Base-by-base conservation (phyloP, 2,329 filamentous ascomycete genomes). In the Colletotrichum scovillei region DNA sequence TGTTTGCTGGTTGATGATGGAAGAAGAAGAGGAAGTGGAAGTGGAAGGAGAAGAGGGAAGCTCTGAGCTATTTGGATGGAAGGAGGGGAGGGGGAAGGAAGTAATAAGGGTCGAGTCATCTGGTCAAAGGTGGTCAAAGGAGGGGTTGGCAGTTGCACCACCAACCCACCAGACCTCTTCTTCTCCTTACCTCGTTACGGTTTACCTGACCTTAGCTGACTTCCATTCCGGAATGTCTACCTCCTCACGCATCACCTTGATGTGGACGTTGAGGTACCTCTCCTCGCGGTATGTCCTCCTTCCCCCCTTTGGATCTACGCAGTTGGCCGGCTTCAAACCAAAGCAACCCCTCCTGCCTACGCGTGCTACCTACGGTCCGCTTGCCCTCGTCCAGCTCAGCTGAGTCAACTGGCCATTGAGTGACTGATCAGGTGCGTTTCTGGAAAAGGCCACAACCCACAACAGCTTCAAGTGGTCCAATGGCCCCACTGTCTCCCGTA, bases 41-140 rank as follows among this genome's bases (percentile, higher is more conserved):
- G 46, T 24, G 53, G 55, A 22, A 70, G 53, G 46, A 64, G 42
- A 22, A 56, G 70, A 38, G 55, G 60, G 59, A 53, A 73, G 60
- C 67, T 73, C 42, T 38, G 56, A 66, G 46, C 46, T 70, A 60
- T 62, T 52, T 65, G 65, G 75, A 70, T 63, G 75, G 64, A 76
- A 72, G 66, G 55, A 69, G 75, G 59, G 65, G 57, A 72, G 80
- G 80, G 80, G 58, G 32, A 75, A 69, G 75, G 71, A 75, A 74
- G 72, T 75, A 76, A 70, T 74, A 74, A 76, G 69, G 76, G 56
- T 70, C 62, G 59, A 65, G 70, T 63, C 62, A 69, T 67, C 74
- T 69, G 66, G 74, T 49, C 66, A 64, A 69, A 73, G 73, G 74
- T 69, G 66, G 74, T 49, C 66, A 64, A 69, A 73, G 73, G 74